Evolutionary conservation across 345 rosid genomes (phyloP).

Genomic region (Populus nigra): DNA sequence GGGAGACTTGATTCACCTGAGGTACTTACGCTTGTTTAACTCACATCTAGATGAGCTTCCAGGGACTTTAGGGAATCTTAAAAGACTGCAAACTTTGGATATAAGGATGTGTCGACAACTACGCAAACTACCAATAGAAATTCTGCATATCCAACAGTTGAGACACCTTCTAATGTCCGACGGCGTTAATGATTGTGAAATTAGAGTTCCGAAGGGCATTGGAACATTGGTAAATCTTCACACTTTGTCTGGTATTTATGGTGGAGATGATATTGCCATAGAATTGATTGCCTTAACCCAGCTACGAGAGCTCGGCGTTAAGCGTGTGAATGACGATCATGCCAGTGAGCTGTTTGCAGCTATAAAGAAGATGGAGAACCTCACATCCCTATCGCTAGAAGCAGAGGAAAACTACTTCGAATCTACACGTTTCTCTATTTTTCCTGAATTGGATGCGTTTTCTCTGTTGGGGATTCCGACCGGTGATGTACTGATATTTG

Average conservation of each 20-base stretch:
- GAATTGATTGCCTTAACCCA: constrained; percentile 15
- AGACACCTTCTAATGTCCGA: constrained; percentile 20
- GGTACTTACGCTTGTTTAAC: not conserved
- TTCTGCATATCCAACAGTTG: constrained; percentile 1
- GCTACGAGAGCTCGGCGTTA: constrained; percentile 9
- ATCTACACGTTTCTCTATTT: not conserved
- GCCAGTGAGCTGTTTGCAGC: constrained; percentile 8
- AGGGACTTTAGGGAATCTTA: constrained; percentile 8
- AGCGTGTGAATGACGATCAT: constrained; percentile 4
- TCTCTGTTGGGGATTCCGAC: too few relatives aligned
- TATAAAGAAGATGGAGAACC: constrained; percentile 14
- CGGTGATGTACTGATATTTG: too few relatives aligned
- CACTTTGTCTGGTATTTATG: constrained; percentile 19
- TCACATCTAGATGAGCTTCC: constrained; percentile 16
- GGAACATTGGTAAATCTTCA: not conserved
- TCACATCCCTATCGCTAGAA: constrained; percentile 10
- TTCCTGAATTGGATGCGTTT: constrained; percentile 12
- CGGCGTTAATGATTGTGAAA: not conserved
- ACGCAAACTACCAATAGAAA: not conserved
- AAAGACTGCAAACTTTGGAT: constrained; percentile 17
- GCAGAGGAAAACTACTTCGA: not conserved
- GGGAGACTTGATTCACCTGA: constrained; percentile 16
- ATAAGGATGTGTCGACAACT: not conserved
- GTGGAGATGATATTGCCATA: constrained; percentile 14
- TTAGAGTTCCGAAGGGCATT: constrained; percentile 11